Evolutionary conservation across 176 grass and related monocot genomes (phyloP).

Genomic region (Rhipidocladum racemiflorum): DNA sequence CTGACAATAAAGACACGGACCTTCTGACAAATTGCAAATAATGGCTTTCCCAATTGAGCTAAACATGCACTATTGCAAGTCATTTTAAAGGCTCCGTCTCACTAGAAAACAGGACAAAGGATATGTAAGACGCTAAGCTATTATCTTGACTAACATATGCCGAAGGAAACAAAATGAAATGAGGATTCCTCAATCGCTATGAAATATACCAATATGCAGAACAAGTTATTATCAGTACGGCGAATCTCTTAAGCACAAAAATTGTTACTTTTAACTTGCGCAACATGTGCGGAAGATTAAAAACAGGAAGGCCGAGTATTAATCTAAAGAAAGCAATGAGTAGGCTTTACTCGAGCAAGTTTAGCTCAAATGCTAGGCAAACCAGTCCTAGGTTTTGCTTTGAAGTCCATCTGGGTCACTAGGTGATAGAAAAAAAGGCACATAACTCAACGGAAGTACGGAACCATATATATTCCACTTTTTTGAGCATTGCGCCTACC

Average conservation of each 20-base stretch:
- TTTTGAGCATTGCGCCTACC: background rate
- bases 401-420: background rate
- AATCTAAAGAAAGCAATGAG: background rate
- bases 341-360: background rate
- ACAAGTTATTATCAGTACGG: background rate
- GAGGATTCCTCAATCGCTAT: background rate
- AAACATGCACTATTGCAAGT: background rate
- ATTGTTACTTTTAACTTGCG: background rate
- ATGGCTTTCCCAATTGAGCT: background rate
- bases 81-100: background rate
- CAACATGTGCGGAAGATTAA: background rate
- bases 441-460: background rate
- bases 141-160: background rate
- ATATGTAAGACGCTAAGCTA: background rate
- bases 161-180: background rate
- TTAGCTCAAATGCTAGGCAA: background rate
- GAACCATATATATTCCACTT: background rate
- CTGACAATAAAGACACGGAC: background rate
- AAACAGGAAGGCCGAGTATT: background rate
- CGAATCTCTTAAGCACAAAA: background rate
- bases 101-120: background rate
- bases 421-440: background rate
- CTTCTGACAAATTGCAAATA: background rate
- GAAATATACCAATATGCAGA: background rate
- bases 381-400: background rate